Percentiles rank a stretch among this genome's conserved stretches.
Evolutionary conservation across 306 rosid genomes (phyloP).

Genomic region (Cucurbita ficifolia): DNA sequence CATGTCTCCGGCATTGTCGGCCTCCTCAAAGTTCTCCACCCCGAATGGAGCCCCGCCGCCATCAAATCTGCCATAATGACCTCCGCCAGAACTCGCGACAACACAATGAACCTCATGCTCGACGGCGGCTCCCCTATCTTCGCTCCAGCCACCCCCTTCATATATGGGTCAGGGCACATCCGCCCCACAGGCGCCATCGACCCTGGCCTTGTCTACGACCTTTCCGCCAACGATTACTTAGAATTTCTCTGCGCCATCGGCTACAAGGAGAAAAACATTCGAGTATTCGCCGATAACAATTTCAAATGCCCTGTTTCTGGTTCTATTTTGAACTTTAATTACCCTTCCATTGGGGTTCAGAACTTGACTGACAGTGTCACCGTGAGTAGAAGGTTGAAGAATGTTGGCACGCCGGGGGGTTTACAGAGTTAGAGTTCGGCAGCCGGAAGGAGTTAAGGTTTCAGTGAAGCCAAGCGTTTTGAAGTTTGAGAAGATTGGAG

Average conservation of each 20-base stretch:
- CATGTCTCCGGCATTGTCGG: constrained; percentile 62
- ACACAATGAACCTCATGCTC: constrained; percentile 27
- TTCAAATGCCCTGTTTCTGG: constrained; percentile 18
- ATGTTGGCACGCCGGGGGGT: constrained; percentile 52
- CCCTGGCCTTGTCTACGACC: constrained; percentile 71
- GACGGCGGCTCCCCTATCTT: constrained; percentile 8
- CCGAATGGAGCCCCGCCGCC: constrained; percentile 51
- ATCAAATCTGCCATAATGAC: constrained; percentile 62
- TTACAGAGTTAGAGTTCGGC: constrained; percentile 17
- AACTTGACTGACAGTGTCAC: constrained; percentile 21
- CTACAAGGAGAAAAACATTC: constrained; percentile 19
- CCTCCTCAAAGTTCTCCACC: constrained; percentile 48
- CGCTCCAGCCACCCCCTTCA: constrained; percentile 24
- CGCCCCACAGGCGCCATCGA: constrained; percentile 57
- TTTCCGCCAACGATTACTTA: constrained; percentile 32
- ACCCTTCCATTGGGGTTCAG: constrained; percentile 50
- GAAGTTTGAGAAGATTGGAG: constrained; percentile 29
- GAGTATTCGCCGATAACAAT: constrained; percentile 5
- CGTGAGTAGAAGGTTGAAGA: constrained; percentile 34
- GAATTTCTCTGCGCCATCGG: constrained; percentile 44
- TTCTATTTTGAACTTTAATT: constrained; percentile 43
- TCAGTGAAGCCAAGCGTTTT: constrained; percentile 27
- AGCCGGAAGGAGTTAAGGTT: constrained; percentile 28
- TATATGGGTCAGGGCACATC: constrained; percentile 52
- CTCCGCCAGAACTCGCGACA: constrained; percentile 43